Percentiles rank a stretch among this genome's conserved stretches.
These are phyloP conservation scores for Lunasporangiospora selenospora DNA, from an alignment of 192 early-diverging fungal species.

Conservation along the genomic window DNA sequence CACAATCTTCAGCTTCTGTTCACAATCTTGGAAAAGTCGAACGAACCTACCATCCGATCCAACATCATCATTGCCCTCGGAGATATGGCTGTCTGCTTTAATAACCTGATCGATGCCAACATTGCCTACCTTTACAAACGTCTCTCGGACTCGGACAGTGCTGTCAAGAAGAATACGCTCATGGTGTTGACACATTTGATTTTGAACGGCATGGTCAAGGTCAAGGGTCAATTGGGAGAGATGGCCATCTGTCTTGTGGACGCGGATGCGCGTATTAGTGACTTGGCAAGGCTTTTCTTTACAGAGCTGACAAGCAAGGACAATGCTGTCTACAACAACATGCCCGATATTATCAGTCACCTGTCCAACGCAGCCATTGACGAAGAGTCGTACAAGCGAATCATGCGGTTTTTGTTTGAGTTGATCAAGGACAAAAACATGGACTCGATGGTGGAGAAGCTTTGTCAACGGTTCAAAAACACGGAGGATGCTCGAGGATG, in stretches of 20 bases:
- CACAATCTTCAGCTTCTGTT: constrained; percentile 88
- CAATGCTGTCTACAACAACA: constrained; percentile 99
- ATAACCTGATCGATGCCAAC: constrained; percentile 95
- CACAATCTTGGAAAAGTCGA: constrained; percentile 86
- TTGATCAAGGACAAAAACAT: constrained; percentile 97
- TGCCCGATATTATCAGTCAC: constrained; percentile 97
- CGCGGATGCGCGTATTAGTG: constrained; percentile 85
- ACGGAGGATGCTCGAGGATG: constrained; percentile 80
- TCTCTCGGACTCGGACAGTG: constrained; percentile 77
- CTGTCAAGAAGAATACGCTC: constrained; percentile 95
- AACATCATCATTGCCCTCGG: constrained; percentile 98
- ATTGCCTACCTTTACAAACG: constrained; percentile 95
- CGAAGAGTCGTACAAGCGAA: constrained; percentile 84
- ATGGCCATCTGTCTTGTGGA: constrained; percentile 98
- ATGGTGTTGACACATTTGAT: constrained; percentile 99
- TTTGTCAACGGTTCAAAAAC: constrained; percentile 93
- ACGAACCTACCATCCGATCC: constrained; percentile 85
- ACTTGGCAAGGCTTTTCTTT: constrained; percentile 96
- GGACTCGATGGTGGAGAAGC: constrained; percentile 95
- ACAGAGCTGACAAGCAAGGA: constrained; percentile 95
- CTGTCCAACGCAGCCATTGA: constrained; percentile 75
- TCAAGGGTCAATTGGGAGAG: constrained; percentile 97
- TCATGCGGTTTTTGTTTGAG: constrained; percentile 96
- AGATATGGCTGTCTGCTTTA: constrained; percentile 98
- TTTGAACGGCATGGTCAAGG: constrained; percentile 99